Evolutionary conservation across 73 alveolate species (phyloP), one percentile per base, ranked within the genome.

Genomic region (Blepharisma stoltei): DNA sequence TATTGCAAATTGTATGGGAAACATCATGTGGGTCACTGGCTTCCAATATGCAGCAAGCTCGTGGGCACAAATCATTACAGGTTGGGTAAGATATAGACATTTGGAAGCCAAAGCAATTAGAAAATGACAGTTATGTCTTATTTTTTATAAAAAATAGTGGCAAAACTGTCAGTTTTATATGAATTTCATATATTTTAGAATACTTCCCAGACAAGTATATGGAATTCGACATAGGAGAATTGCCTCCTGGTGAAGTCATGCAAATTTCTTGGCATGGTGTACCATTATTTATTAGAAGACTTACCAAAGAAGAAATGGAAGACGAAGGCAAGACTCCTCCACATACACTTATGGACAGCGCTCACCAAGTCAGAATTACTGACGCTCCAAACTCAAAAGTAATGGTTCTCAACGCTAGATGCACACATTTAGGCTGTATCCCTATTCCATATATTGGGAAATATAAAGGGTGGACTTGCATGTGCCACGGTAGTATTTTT

Each of bases 161-260:
- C n/a, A n/a, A n/a, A n/a, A n/a, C n/a, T n/a, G n/a, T n/a, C n/a
- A n/a, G n/a, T n/a, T n/a, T n/a, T n/a, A n/a, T n/a, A n/a, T n/a
- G n/a, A n/a, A n/a, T n/a, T n/a, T n/a, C n/a, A n/a, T n/a, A n/a
- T n/a, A n/a, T n/a, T n/a, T n/a, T n/a, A n/a, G n/a, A n/a, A n/a
- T 92, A 92, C 70, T 85, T 90, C 85, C 90, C 96, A 84, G 98
- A 92, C 79, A 87, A 95, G 27, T 92, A 92, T 81, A 84, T 85
- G 81, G 98, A 92, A 70, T 83, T 92, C 77, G 94, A 92, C 65
- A 84, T 92, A 54, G 90, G 89, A 27, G 98, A 90, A 70, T 89
- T 92, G 49, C 98, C 98, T 46, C 98, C 98, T 21, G 98, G 98
- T 78, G 98, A 92, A 84, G 95, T 87, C 69, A 89, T 92, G 88